phyloP scores from a whole-genome alignment of 352 stramenopile genomes.

The Globisporangium takayamanum region DNA sequence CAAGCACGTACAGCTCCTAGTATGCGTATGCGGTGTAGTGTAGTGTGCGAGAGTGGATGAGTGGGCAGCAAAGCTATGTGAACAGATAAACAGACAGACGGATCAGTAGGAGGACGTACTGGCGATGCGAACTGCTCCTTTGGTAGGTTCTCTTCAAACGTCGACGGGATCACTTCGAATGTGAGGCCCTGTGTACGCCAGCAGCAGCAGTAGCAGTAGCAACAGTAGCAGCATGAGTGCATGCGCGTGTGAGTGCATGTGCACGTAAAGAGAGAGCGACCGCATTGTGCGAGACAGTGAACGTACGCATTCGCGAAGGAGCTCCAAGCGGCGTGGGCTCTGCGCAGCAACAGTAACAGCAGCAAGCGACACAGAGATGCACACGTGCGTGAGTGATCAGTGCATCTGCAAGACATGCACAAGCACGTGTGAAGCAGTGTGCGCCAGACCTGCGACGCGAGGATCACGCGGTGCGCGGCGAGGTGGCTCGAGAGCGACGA shows the following conservation, averaged over 20 bases:
- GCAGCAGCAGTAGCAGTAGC: not conserved
- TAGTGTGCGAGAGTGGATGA: not conserved
- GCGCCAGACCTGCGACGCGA: slow-evolving; percentile 50
- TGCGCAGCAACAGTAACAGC: slow-evolving; percentile 12
- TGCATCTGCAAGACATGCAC: no score
- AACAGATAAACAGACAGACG: not conserved
- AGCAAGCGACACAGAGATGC: not conserved
- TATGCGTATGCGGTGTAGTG: not conserved
- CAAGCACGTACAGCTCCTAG: slow-evolving; percentile 63
- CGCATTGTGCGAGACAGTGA: not conserved
- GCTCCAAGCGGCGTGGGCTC: slow-evolving; percentile 68
- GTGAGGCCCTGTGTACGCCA: slow-evolving; percentile 35
- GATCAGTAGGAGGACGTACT: slow-evolving; percentile 12
- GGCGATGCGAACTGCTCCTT: slow-evolving; percentile 63
- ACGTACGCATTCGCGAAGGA: slow-evolving; percentile 67
- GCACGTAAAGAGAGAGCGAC: not conserved
- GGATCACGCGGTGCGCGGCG: slow-evolving; percentile 46
- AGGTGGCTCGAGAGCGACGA: slow-evolving; percentile 38
- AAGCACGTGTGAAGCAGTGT: not conserved
- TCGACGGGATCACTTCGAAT: slow-evolving; percentile 77
- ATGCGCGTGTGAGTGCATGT: not conserved
- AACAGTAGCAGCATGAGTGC: not conserved
- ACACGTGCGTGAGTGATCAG: not conserved
- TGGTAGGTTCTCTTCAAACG: slow-evolving; percentile 76
- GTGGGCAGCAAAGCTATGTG: not conserved